Base-by-base conservation (phyloP, 1,284 basidiomycete genomes). In the Cryptococcus deneoformans region DNA sequence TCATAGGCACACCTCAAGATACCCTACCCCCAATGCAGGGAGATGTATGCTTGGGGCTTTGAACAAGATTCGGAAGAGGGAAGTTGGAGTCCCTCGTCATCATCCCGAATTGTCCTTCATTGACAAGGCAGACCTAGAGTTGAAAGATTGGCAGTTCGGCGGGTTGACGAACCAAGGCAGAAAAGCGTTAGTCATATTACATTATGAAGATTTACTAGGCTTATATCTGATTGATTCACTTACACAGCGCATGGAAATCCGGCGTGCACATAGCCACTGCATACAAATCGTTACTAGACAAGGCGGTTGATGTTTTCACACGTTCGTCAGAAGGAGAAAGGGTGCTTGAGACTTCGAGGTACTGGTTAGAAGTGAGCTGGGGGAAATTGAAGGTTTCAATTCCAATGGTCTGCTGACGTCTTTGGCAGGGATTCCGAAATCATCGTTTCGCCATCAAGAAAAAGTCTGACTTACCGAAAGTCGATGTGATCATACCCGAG, bases 1-100 rank as follows among this genome's bases (percentile, higher is more conserved):
- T n/a, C 87, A 93, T 77, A 81, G 91, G 9, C 92, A 94, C 67
- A 89, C 89, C 0, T 86, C 88, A 1, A 82, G 92, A 37, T 92
- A 83, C 64, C 92, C 91, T 0, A 91, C 90, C 0, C 66, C 73
- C 0, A 78, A 78, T 6, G 81, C 85, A 0, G 73, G 80, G 0
- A 67, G 68, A 10, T 63, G 65, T 2, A 86, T 90, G n/a, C 56
- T 77, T 38, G 57, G 70, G 0, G 82, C 86, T 0, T 63, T 79
- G 8, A 54, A 49, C 10, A 78, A 79, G 63, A 51, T 80, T 16
- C 59, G 5, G 51, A 71, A n/a, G 82, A 80, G 69, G 76, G 77
- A 0, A 79, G 60, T 65, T 29, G 56, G 53, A 14, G 35, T 62
- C 3, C 69, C 62, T 40, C 52, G 58, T 52, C 64, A 53, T 46